Conservation (phyloP, 2,329 filamentous ascomycete genomes). For the Penicillium sp. region DNA sequence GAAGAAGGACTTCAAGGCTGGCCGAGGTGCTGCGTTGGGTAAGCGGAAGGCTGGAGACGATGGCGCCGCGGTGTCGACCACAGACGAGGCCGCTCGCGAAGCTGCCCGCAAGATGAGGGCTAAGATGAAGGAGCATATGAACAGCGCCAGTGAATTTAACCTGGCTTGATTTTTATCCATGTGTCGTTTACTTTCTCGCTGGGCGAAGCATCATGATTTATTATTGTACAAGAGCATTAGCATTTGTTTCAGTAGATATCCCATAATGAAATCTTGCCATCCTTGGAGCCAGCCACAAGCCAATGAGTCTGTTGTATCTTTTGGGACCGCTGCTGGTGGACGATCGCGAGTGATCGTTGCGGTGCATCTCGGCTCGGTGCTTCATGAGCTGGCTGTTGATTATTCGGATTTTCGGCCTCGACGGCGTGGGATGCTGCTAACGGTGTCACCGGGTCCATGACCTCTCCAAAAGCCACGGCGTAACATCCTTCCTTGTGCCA, state of each 20-base stretch:
- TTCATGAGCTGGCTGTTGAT: not conserved
- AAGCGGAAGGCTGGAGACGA: conserved; percentile 38
- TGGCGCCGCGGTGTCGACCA: conserved; percentile 38
- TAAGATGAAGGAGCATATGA: conserved; percentile 55
- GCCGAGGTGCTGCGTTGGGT: conserved; percentile 39
- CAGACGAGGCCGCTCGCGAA: conserved; percentile 51
- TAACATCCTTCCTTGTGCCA: conserved; percentile 93
- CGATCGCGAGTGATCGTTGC: conserved; percentile 44
- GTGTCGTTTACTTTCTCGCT: conserved; percentile 2
- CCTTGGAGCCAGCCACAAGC: conserved; percentile 88
- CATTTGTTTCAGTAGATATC: conserved; percentile 71
- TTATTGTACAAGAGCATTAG: conserved; percentile 32
- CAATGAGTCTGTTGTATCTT: conserved; percentile 76
- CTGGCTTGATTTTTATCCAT: conserved; percentile 46
- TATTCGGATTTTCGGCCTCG: not conserved
- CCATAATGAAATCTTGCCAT: conserved; percentile 94
- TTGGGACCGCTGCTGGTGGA: conserved; percentile 65
- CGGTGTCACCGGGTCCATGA: conserved; percentile 23
- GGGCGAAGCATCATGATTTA: conserved; percentile 27
- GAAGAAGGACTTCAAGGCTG: conserved; percentile 51
- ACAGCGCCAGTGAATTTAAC: conserved; percentile 60
- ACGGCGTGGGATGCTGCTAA: not conserved
- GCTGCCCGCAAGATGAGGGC: conserved; percentile 56
- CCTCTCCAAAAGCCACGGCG: conserved; percentile 68
- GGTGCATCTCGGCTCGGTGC: not conserved